A percentile compares a stretch with the other conserved stretches of the same genome.
These are phyloP conservation scores for Solanum pennellii DNA, from an alignment of 257 asterid genomes.

Conservation along the genomic window DNA sequence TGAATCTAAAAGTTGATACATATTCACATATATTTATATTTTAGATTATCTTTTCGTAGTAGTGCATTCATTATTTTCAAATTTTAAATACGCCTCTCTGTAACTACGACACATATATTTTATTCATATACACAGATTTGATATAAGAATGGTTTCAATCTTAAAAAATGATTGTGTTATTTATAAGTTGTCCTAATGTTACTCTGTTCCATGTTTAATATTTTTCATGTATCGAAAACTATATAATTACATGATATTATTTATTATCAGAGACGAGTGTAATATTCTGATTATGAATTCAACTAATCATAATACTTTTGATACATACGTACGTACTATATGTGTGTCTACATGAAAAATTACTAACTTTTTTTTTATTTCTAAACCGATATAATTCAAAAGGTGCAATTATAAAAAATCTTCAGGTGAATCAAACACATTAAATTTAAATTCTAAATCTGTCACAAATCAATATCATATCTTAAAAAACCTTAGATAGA, in stretches of 20 bases:
- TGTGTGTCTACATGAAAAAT: not conserved
- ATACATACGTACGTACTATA: not conserved
- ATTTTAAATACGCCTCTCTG: no score
- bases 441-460: not conserved
- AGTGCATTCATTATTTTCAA: no score
- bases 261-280: not conserved
- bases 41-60: no score
- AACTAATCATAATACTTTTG: not conserved
- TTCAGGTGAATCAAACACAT: accelerated
- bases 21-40: not conserved
- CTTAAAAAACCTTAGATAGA: not conserved
- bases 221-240: not conserved
- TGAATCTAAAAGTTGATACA: not conserved
- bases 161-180: not conserved
- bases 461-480: no score
- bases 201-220: not conserved
- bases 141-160: not conserved
- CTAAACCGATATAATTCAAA: not conserved
- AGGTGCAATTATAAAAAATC: not conserved
- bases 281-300: not conserved
- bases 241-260: not conserved
- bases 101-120: no score
- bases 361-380: not conserved
- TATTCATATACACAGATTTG: not conserved
- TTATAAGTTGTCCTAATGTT: not conserved